Evolutionary conservation across 441 rosid species (phyloP), one percentile per base, ranked within the genome.

Genomic region (Breynia disticha): DNA sequence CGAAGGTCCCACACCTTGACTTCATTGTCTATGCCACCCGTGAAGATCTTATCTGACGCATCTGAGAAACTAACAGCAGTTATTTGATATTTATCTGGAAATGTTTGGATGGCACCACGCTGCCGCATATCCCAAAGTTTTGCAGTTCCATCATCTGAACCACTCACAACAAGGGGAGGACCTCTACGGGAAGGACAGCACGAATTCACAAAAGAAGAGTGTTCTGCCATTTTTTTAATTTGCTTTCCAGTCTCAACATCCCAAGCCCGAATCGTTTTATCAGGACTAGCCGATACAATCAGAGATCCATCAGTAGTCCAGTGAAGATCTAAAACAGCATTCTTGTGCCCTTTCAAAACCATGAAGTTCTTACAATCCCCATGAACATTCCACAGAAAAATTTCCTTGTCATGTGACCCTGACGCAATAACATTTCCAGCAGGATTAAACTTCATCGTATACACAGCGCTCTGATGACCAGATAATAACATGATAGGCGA

Each of bases 41-140:
- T 83, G 72, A 77, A 90, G 50, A 90, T 87, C 80, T 80, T 90
- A 72, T 85, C 98, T 0, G 95, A 90, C 43, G 93, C 90, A 77
- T 85, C 96, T 0, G 98, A 83, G 80, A 87, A 90, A 57, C 84
- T 60, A 9, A 87, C 98, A 0, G 98, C 96, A 0, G 96, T 87
- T 66, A 90, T 90, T 57, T 90, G 98, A 76, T 87, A 90, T 63
- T 82, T 90, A 59, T 90, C 96, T 0, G 98, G 98, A 56, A 87
- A 87, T 42, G 98, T 90, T 58, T 87, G 96, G 57, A 90, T 87
- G n/a, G 98, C 98, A 66, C 95, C 98, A 55, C 95, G 74, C 68
- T 85, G 98, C 61, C 96, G 87, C 93, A 90, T 78, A 61, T 90
- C 95, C 94, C 98, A 90, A 19, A 90, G 90, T 67, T 87, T 90